Evolutionary conservation across 441 rosid species (phyloP), one percentile per base, ranked within the genome.

Genomic region (Manihot esculenta): DNA sequence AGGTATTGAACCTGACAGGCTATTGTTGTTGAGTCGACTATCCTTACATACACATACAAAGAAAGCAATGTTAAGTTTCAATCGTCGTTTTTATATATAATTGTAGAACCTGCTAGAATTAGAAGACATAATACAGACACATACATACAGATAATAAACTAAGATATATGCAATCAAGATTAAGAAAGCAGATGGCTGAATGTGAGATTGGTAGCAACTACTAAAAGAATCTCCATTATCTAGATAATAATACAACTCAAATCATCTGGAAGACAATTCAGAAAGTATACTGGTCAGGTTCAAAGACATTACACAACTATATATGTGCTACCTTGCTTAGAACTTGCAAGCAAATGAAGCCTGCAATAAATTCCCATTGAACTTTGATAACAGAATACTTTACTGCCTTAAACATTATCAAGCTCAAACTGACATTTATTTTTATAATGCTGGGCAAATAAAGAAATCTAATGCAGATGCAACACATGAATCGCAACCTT

Each of bases 21-120:
- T 92, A 81, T 95, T 95, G 88, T 92, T 92, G 83, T 92, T 92
- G 30, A 95, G 94, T 82, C 98, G 92, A 71, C 99, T 94, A 78
- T 76, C 87, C 80, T 86, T 81, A 64, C 90, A 81, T 60, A 77
- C 33, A 71, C 57, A 81, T 60, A 48, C 76, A 72, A 83, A 48
- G 21, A 58, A 62, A 53, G 49, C 5, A 72, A 76, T 14, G 42
- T 53, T 67, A 70, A 64, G 53, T 59, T 62, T 38, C 20, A 68
- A 9, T 21, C 42, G 18, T 13, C 14, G 17, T 4, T 44, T 58
- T 47, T 20, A 23, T 18, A 27, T 30, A 23, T 24, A 41, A 10
- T 10, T 30, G n/a, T 14, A 72, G 24, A 66, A 33, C 48, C 18
- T 7, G 42, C 41, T 1, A 24, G 17, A 70, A 26, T 54, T 33